Percentiles rank a stretch among this genome's conserved stretches.
phyloP scores from a whole-genome alignment of 2,329 filamentous ascomycete species.

The Epichloe sibirici region DNA sequence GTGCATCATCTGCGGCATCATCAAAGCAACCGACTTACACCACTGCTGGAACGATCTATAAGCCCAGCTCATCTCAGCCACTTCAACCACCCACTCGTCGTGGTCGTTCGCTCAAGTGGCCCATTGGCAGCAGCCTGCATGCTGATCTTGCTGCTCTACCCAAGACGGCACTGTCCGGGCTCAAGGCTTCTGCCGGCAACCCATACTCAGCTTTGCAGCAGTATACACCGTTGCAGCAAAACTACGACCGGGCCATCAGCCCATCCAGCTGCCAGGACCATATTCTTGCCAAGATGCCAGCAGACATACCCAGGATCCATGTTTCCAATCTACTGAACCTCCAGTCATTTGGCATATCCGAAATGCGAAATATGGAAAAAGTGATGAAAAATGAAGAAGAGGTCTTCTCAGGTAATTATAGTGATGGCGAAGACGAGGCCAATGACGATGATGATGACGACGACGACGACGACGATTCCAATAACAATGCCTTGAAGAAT shows the following conservation, averaged over 20 bases:
- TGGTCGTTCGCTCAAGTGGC: slow-evolving; percentile 33
- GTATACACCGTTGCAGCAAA: slow-evolving; percentile 42
- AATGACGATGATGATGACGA: slow-evolving; percentile 2
- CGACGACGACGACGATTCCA: slow-evolving; percentile 16
- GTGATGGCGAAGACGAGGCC: slow-evolving; percentile 16
- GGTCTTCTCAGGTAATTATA: slow-evolving; percentile 8
- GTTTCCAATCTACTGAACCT: slow-evolving; percentile 12
- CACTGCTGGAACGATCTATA: slow-evolving; percentile 44
- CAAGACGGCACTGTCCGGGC: slow-evolving; percentile 22
- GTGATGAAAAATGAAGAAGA: slow-evolving; percentile 9
- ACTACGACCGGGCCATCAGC: slow-evolving; percentile 38
- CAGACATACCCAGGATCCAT: slow-evolving; percentile 14
- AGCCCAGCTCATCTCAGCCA: slow-evolving; percentile 31
- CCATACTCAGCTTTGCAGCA: slow-evolving; percentile 18
- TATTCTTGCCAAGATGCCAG: slow-evolving; percentile 14
- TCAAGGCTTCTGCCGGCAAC: slow-evolving; percentile 12
- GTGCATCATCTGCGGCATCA: slow-evolving; percentile 10
- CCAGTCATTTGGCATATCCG: slow-evolving; percentile 7
- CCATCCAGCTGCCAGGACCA: slow-evolving; percentile 21
- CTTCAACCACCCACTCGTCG: slow-evolving; percentile 40
- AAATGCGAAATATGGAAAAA: slow-evolving; percentile 7
- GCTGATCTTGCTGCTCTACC: slow-evolving; percentile 24
- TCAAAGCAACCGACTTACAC: slow-evolving; percentile 34
- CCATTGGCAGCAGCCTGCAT: slow-evolving; percentile 13
- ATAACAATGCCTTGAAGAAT: slow-evolving; percentile 22